A percentile compares a stretch with the other conserved stretches of the same genome.
These are phyloP conservation scores for Backusella tarrabulga DNA, from an alignment of 192 early-diverging fungal species.

Conservation along the genomic window DNA sequence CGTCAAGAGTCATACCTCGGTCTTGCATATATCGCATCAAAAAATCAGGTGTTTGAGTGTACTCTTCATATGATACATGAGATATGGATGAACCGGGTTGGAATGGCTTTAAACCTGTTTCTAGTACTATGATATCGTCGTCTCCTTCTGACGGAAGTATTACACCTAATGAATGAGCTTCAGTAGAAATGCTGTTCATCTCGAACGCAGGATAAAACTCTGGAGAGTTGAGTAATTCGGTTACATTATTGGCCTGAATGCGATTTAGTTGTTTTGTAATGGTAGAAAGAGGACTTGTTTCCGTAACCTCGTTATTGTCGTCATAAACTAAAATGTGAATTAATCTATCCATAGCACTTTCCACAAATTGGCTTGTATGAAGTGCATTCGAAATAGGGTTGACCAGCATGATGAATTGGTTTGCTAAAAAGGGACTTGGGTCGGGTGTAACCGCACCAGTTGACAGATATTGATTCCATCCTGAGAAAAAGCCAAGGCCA, in stretches of 20 bases:
- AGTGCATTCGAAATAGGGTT: conserved; percentile 7
- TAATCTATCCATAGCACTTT: conserved; percentile 32
- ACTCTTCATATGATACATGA: conserved; percentile 36
- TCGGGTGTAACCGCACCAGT: conserved; percentile 29
- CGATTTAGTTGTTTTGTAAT: not conserved
- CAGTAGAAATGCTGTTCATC: not conserved
- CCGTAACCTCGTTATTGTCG: not conserved
- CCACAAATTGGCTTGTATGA: conserved; percentile 17
- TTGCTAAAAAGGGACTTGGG: conserved; percentile 12
- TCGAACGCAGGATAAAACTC: not conserved
- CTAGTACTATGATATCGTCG: conserved; percentile 23
- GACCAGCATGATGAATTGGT: conserved; percentile 6
- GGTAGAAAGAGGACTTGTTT: not conserved
- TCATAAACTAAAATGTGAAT: conserved; percentile 17
- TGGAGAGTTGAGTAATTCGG: not conserved
- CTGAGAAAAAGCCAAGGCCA: conserved; percentile 38
- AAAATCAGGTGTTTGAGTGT: conserved; percentile 34
- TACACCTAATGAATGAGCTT: not conserved
- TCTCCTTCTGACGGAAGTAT: not conserved
- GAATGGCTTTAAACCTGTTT: conserved; percentile 35
- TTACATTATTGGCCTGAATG: not conserved
- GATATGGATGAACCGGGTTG: conserved; percentile 37
- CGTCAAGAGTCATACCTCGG: conserved; percentile 22
- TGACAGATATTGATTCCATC: conserved; percentile 24
- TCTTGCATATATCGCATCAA: conserved; percentile 41